A percentile compares a stretch with the other conserved stretches of the same genome.
phyloP scores from a whole-genome alignment of 257 asterid species.

The Solanum chilense region DNA sequence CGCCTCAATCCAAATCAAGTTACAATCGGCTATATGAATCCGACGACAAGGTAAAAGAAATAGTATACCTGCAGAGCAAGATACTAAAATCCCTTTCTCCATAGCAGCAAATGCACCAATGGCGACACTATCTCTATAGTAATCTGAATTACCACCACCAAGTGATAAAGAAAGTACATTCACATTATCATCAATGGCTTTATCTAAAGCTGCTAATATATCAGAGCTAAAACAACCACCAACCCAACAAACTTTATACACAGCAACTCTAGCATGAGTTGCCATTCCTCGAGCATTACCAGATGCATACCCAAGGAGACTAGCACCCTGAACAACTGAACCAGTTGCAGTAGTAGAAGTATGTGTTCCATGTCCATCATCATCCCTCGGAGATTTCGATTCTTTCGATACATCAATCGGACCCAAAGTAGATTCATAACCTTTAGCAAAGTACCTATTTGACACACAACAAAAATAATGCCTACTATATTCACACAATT shows the following conservation, averaged over 20 bases:
- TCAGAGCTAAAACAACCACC: slow-evolving; percentile 50
- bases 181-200: slow-evolving; percentile 55
- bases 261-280: slow-evolving; percentile 46
- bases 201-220: slow-evolving; percentile 51
- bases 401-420: slow-evolving; percentile 34
- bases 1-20: background rate
- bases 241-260: slow-evolving; percentile 58
- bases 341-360: slow-evolving; percentile 66
- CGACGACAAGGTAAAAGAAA: background rate
- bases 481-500: background rate
- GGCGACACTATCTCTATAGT: slow-evolving; percentile 35
- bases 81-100: slow-evolving; percentile 54
- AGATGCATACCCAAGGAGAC: slow-evolving; percentile 45
- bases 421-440: slow-evolving; percentile 21
- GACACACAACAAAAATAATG: background rate
- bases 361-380: slow-evolving; percentile 67
- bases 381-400: slow-evolving; percentile 48
- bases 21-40: background rate
- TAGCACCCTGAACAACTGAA: slow-evolving; percentile 30
- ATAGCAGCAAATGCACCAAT: slow-evolving; percentile 60
- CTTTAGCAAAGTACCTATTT: slow-evolving; percentile 30
- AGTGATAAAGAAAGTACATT: slow-evolving; percentile 59
- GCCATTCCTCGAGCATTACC: slow-evolving; percentile 78
- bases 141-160: slow-evolving; percentile 29
- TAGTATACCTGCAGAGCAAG: slow-evolving; percentile 44